Conservation (phyloP, 495 filamentous ascomycete species). For the Penicillium canariense region DNA sequence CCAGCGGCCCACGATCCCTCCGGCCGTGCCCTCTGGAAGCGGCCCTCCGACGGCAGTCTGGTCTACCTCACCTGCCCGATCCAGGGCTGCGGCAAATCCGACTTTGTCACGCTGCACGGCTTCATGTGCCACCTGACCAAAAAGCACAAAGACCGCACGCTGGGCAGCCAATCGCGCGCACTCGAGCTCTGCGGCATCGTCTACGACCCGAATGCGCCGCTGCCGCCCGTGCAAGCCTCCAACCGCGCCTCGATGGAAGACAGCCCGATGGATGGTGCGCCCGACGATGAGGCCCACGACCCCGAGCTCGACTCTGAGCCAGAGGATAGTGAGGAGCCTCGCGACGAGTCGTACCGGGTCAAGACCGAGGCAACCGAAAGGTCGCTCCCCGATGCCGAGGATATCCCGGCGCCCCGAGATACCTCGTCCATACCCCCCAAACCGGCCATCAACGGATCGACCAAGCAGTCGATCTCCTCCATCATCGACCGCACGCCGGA, state of each 20-base stretch:
- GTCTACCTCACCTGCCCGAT: constrained; percentile 49
- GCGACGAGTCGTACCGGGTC: constrained; percentile 21
- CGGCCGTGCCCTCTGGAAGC: constrained; percentile 46
- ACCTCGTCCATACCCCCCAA: constrained; percentile 18
- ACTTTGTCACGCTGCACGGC: constrained; percentile 48
- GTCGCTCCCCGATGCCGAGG: constrained; percentile 18
- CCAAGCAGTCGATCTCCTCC: constrained; percentile 46
- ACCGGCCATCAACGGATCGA: constrained; percentile 30
- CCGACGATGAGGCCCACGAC: constrained; percentile 35
- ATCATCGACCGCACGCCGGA: constrained; percentile 45
- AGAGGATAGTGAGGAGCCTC: constrained; percentile 28
- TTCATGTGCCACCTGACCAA: constrained; percentile 53
- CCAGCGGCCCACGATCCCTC: constrained; percentile 47
- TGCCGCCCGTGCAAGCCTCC: constrained; percentile 35
- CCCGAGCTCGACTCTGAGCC: constrained; percentile 38
- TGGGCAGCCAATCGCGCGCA: constrained; percentile 47
- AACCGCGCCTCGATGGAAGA: constrained; percentile 42
- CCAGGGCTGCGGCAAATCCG: constrained; percentile 42
- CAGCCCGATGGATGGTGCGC: constrained; percentile 34
- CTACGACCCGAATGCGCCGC: constrained; percentile 42
- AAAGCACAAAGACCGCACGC: constrained; percentile 49
- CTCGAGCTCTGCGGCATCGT: constrained; percentile 47
- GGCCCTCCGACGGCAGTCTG: constrained; percentile 45
- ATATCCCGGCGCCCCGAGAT: constrained; percentile 4
- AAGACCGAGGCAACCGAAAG: constrained; percentile 34